Base-by-base conservation (phyloP, 2,329 filamentous ascomycete genomes). In the Aspergillus uvarum region DNA sequence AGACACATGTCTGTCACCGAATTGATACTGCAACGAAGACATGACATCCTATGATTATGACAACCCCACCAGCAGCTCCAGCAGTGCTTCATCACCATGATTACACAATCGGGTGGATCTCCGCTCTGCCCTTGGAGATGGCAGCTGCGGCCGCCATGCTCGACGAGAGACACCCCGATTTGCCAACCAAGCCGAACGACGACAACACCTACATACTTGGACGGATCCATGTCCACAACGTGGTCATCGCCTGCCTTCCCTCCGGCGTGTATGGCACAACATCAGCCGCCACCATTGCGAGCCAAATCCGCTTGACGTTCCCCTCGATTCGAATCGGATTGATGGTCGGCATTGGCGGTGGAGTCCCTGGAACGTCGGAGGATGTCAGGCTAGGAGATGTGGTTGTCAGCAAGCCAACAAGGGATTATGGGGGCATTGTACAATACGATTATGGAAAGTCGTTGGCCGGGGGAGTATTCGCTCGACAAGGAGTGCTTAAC, bases 391-490 rank as follows among this genome's bases (percentile, higher is more conserved):
- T 58, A 0, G 62, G 59, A 6, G 59, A 63, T 44, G 55, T 63
- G 5, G 61, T 61, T 0, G 59, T 63, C 1, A 59, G 59, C 35
- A 50, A 56, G 12, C 61, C 59, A 12, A 31, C 50, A 5, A 16
- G 21, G 6, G 42, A 35, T 1, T 24, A 26, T 29, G 42, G 32
- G 8, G 62, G 60, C 0, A 51, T 64, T 4, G 31, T 64, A 7
- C 59, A 64, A 44, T 62, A 62, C 32, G 59, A 63, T 21, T 60
- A 58, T 26, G 62, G 59, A 1, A 63, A 61, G 19, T 48, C 54
- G 7, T 14, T 55, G 6, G 31, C 21, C 7, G 21, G 22, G 11
- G 47, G 58, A 12, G 7, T 5, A 1, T 55, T 63, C 19, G 11
- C 38, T 26, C 32, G 38, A 38, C 55, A 51, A 10, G 62, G 57